Conservation (phyloP, 2,329 filamentous ascomycete species). For the Phoma sp. region DNA sequence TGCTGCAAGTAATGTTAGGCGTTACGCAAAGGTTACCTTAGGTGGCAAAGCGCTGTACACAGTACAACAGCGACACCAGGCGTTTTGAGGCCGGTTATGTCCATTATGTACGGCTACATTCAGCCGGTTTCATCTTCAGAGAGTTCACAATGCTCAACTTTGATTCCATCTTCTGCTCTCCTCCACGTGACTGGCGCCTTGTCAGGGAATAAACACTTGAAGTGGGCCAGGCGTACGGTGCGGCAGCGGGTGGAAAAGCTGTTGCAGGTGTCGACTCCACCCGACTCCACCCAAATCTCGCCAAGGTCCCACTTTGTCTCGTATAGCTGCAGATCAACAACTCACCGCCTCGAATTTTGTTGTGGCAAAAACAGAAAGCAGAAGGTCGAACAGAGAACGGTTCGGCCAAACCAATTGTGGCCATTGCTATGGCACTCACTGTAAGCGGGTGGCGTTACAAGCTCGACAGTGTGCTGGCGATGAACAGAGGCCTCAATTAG, state of each 20-base stretch:
- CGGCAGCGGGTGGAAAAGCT: constrained; percentile 18
- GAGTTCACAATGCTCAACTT: neutral
- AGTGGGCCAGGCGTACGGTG: constrained; percentile 13
- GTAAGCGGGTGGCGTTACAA: too few species aligned
- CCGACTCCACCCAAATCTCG: neutral
- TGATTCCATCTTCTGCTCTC: neutral
- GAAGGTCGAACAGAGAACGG: constrained; percentile 4
- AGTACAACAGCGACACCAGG: constrained; percentile 15
- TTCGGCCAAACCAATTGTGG: neutral
- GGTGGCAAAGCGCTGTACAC: constrained; percentile 5
- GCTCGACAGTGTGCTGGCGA: too few species aligned
- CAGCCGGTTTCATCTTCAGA: neutral
- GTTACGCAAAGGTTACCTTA: constrained; percentile 11
- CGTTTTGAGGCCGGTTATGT: constrained; percentile 9
- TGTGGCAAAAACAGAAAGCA: constrained; percentile 12
- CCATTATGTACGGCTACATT: constrained; percentile 8
- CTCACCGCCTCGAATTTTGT: constrained; percentile 17
- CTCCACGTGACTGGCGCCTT: neutral
- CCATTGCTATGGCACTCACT: neutral
- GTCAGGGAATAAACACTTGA: constrained; percentile 4
- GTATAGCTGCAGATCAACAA: constrained; percentile 9
- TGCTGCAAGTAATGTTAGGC: constrained; percentile 22
- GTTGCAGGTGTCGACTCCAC: constrained; percentile 13
- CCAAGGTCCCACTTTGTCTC: constrained; percentile 7
- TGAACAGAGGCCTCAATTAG: too few species aligned